Evolutionary conservation across 169 alveolate genomes (phyloP).

Genomic region (Cryptosporidium viatorum): DNA sequence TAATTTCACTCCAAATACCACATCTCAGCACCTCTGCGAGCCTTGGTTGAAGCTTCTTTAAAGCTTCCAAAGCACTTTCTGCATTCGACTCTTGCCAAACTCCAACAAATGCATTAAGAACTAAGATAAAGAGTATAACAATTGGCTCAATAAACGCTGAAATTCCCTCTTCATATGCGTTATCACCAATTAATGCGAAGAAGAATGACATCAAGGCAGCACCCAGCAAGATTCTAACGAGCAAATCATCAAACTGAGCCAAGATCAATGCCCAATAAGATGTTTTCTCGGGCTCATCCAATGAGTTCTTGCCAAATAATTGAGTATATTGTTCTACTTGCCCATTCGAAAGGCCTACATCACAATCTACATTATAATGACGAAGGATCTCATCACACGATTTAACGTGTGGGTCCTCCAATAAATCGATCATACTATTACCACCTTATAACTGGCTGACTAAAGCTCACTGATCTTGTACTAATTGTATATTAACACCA

Average conservation of each 20-base stretch:
- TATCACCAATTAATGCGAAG: slow-evolving; percentile 91
- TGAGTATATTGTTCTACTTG: slow-evolving; percentile 72
- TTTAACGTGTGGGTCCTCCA: slow-evolving; percentile 72
- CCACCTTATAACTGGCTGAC: background rate
- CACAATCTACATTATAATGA: slow-evolving; percentile 71
- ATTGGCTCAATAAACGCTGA: slow-evolving; percentile 97
- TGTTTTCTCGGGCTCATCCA: slow-evolving; percentile 90
- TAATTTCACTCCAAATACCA: slow-evolving; percentile 92
- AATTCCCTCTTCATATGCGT: slow-evolving; percentile 89
- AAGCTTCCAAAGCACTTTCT: slow-evolving; percentile 96
- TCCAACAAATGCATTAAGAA: slow-evolving; percentile 96
- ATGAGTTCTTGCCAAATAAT: slow-evolving; percentile 87
- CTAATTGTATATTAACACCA: background rate
- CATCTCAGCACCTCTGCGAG: slow-evolving; percentile 92
- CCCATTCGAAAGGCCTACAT: slow-evolving; percentile 73
- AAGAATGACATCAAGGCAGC: slow-evolving; percentile 96
- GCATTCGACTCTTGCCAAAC: slow-evolving; percentile 99
- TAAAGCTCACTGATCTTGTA: background rate
- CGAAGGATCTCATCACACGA: slow-evolving; percentile 75
- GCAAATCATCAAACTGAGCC: slow-evolving; percentile 94
- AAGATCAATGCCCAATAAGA: slow-evolving; percentile 90
- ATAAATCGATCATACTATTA: slow-evolving; percentile 25
- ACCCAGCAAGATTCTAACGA: slow-evolving; percentile 93
- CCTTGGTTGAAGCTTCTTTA: slow-evolving; percentile 94
- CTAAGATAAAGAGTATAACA: slow-evolving; percentile 91